Percentiles rank a stretch among this genome's conserved stretches.
Evolutionary conservation across 1,284 basidiomycete species (phyloP).

Genomic region (Phellinidium pouzarii): DNA sequence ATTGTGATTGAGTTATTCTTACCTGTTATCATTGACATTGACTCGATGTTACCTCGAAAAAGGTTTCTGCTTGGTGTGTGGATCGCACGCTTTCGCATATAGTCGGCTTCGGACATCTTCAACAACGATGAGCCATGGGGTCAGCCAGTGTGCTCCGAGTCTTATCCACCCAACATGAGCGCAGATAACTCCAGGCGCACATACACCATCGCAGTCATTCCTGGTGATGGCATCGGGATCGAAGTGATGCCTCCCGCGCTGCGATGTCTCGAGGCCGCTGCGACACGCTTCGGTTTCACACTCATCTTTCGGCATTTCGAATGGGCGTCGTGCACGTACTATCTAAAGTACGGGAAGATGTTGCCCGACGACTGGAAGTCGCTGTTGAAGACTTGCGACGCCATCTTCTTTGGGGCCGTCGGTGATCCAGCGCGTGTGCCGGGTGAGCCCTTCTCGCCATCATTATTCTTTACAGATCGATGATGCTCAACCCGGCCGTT

Average conservation of each 20-base stretch:
- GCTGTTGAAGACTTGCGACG: constrained; percentile 28
- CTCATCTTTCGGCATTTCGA: constrained; percentile 34
- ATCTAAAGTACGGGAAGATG: constrained; percentile 29
- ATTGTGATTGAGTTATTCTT: no score
- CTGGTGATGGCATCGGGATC: constrained; percentile 52
- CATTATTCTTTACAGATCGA: no score
- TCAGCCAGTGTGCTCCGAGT: neutral
- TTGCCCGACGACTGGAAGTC: constrained; percentile 33
- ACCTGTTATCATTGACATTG: no score
- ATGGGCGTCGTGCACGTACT: constrained; percentile 31
- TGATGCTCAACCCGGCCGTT: no score
- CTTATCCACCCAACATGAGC: constrained; percentile 4
- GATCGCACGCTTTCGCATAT: no score
- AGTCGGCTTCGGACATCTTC: no score
- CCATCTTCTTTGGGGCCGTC: constrained; percentile 36
- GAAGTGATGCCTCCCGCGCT: constrained; percentile 43
- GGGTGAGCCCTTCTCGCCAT: no score
- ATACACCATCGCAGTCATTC: constrained; percentile 47
- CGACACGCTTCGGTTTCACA: constrained; percentile 26
- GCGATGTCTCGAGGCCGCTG: constrained; percentile 31
- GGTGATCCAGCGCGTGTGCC: constrained; percentile 38
- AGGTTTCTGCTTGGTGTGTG: no score
- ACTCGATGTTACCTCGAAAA: no score
- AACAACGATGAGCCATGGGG: neutral
- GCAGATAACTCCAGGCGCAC: constrained; percentile 11